A percentile compares a stretch with the other conserved stretches of the same genome.
phyloP scores from a whole-genome alignment of 805 yeast species.

The Starmerella apis region DNA sequence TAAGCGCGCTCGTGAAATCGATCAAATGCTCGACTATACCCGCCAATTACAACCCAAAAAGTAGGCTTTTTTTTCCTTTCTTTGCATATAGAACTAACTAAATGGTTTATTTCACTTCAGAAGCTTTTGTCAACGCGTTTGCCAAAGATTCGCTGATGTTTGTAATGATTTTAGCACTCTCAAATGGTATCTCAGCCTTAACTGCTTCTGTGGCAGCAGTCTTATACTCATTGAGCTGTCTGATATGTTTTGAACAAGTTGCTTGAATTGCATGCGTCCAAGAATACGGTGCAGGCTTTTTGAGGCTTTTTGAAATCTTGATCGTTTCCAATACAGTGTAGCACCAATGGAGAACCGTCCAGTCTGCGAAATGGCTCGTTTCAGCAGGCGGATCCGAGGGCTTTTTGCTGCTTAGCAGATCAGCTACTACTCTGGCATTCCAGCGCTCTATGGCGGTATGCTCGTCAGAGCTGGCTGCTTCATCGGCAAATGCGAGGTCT shows the following conservation, averaged over 20 bases:
- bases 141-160: neutral
- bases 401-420: conserved; percentile 14
- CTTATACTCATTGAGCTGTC: neutral
- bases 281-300: neutral
- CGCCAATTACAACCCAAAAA: neutral
- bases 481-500: neutral
- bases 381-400: conserved; percentile 1
- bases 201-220: neutral
- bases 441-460: conserved; percentile 36
- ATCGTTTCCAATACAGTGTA: conserved; percentile 27
- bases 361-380: conserved; percentile 10
- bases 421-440: conserved; percentile 26
- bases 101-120: neutral
- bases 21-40: conserved; percentile 20
- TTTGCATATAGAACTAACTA: neutral
- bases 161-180: neutral
- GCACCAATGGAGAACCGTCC: conserved; percentile 27
- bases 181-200: neutral
- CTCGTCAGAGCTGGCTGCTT: conserved; percentile 10
- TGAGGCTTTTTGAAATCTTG: conserved; percentile 13
- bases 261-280: neutral
- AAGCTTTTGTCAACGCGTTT: neutral
- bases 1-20: conserved; percentile 30
- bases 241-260: neutral
- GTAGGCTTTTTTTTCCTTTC: too few relatives aligned